phyloP scores from a whole-genome alignment of 352 stramenopile species.

The Sclerospora graminicola region DNA sequence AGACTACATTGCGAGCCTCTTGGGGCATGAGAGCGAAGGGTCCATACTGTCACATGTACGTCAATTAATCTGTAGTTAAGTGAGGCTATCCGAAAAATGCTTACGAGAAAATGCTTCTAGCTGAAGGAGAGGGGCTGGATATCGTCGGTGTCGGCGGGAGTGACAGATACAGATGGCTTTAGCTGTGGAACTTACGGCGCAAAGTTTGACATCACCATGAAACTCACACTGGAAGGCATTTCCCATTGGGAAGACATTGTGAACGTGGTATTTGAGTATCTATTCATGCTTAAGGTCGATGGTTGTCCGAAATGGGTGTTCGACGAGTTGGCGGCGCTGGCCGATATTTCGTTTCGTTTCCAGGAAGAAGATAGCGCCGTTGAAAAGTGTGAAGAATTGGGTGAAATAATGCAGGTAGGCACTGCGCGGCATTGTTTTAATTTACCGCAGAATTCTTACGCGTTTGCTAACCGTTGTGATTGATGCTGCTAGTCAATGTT shows the following conservation, averaged over 20 bases:
- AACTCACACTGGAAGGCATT: conserved; percentile 53
- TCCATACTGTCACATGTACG: conserved; percentile 70
- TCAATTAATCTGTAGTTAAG: neutral
- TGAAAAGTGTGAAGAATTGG: conserved; percentile 57
- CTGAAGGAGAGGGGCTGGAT: conserved; percentile 73
- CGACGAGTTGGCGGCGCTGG: conserved; percentile 53
- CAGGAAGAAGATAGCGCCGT: conserved; percentile 62
- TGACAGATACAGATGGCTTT: conserved; percentile 64
- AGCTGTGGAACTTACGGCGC: conserved; percentile 54
- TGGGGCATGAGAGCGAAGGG: conserved; percentile 78
- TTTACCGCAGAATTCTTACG: neutral
- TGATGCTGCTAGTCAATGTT: conserved; percentile 40
- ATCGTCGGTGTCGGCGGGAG: conserved; percentile 56
- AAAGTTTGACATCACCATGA: conserved; percentile 68
- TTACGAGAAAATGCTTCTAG: conserved; percentile 18
- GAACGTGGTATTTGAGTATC: conserved; percentile 53
- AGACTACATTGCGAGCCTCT: conserved; percentile 69
- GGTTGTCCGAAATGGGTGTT: conserved; percentile 59
- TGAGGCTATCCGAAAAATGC: neutral
- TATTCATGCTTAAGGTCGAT: conserved; percentile 41
- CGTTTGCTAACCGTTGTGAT: conserved; percentile 4
- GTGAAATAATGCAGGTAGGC: conserved; percentile 60
- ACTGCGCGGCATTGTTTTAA: neutral
- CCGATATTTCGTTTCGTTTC: conserved; percentile 67
- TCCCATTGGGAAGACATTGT: conserved; percentile 52